Percentiles rank a stretch among this genome's conserved stretches.
phyloP scores from a whole-genome alignment of 495 filamentous ascomycete species.

The Hypoxylon intermedium region DNA sequence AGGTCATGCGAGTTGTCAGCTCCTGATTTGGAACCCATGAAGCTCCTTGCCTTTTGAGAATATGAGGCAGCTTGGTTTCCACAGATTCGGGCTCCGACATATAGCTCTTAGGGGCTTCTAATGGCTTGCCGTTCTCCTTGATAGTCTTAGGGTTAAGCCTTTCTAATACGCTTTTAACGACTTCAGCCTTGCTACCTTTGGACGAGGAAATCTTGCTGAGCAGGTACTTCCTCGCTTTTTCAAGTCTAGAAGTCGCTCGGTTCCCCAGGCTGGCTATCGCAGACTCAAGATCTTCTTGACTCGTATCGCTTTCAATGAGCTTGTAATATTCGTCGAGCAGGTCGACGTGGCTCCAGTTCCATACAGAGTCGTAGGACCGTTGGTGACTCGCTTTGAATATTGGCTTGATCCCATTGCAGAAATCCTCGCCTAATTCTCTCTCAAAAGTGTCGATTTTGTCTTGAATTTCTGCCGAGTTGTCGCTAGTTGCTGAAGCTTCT shows the following conservation, averaged over 20 bases:
- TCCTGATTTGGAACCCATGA: constrained; percentile 79
- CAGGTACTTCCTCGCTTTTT: constrained; percentile 24
- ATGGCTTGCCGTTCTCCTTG: not conserved
- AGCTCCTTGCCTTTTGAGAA: constrained; percentile 60
- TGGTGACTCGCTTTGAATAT: constrained; percentile 82
- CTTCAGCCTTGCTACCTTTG: not conserved
- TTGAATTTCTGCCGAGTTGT: constrained; percentile 61
- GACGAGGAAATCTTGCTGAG: constrained; percentile 14
- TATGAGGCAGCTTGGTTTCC: constrained; percentile 18
- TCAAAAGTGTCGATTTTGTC: constrained; percentile 84
- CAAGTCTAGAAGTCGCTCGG: constrained; percentile 21
- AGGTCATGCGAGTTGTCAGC: constrained; percentile 68
- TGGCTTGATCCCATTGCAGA: constrained; percentile 83
- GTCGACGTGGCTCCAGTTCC: constrained; percentile 92
- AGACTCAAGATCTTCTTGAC: constrained; percentile 59
- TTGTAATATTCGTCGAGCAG: constrained; percentile 91
- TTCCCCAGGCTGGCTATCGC: constrained; percentile 14
- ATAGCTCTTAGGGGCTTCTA: not conserved
- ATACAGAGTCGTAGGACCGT: constrained; percentile 85
- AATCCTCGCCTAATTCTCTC: constrained; percentile 84
- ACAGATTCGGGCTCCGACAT: not conserved
- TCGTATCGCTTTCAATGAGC: constrained; percentile 86
- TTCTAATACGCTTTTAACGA: constrained; percentile 14
- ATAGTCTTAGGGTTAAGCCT: not conserved
- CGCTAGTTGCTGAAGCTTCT: constrained; percentile 71